Base-by-base conservation (phyloP, 345 rosid genomes). In the Ailanthus altissimus region DNA sequence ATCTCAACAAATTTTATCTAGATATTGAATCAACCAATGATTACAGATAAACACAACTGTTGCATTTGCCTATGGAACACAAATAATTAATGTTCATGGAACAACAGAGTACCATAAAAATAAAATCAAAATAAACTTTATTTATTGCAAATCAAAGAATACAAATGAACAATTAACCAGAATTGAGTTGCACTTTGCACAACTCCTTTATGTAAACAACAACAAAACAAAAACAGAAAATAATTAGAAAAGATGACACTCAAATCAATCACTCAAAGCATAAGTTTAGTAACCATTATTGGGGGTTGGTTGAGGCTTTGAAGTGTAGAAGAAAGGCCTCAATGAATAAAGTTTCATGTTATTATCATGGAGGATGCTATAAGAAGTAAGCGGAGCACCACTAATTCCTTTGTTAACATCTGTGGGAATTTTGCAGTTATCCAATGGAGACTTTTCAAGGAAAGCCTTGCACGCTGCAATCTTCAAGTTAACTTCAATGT, bases 401-500 rank as follows among this genome's bases (percentile, higher is more conserved):
- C 51, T 45, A 2, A 83, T 42, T 28, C 86, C 84, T 61, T 60
- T 67, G 83, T 83, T 85, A 6, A 83, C 81, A 67, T 81, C 75
- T 4, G 81, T 63, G 12, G 83, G 83, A 23, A 83, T 50, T 13
- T 80, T 74, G 20, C 91, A 83, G 63, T 28, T 62, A 26, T 76
- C 43, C 5, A 40, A 5, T 4, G 87, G 85, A 67, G 86, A 85
- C 9, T 64, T 25, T n/a, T 81, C 83, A 12, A 84, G 77, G 79
- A 85, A 85, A 9, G 84, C 85, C 45, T 83, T 86, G 85, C 89
- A 88, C 20, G 77, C 82, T 14, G 42, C 71, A 16, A 86, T 67
- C 81, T 74, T 83, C 64, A 66, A 61, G 12, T 74, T 58, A 0
- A 64, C 72, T 25, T 23, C 28, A 8, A 83, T 75, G 14, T 84